These are phyloP conservation scores for Hyphopichia buzzinii DNA, from an alignment of 1,139 yeast genomes.

Conservation along the genomic window DNA sequence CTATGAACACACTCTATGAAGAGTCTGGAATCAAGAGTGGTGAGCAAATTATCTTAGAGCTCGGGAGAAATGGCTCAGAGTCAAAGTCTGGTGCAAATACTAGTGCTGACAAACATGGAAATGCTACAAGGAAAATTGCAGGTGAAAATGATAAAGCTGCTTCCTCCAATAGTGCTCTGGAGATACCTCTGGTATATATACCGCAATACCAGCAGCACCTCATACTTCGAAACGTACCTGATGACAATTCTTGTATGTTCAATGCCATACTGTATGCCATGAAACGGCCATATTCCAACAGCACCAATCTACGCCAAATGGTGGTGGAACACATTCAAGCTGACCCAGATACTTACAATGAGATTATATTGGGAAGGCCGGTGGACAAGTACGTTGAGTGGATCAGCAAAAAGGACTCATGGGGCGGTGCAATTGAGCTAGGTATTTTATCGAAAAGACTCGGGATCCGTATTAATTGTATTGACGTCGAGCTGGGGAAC, in stretches of 20 bases:
- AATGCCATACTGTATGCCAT: slow-evolving; percentile 62
- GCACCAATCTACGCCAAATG: slow-evolving; percentile 42
- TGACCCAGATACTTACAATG: slow-evolving; percentile 49
- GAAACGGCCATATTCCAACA: slow-evolving; percentile 19
- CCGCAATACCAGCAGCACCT: slow-evolving; percentile 24
- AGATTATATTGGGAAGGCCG: slow-evolving; percentile 58
- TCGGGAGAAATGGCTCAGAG: slow-evolving; percentile 4
- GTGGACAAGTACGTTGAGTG: slow-evolving; percentile 54
- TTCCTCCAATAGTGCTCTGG: slow-evolving; percentile 8
- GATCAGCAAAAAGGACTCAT: slow-evolving; percentile 60
- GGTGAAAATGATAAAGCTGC: slow-evolving; percentile 1
- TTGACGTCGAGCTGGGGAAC: slow-evolving; percentile 67
- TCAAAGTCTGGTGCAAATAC: not conserved
- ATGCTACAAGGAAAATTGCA: slow-evolving; percentile 5
- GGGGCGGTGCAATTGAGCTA: slow-evolving; percentile 89
- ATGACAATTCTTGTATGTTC: slow-evolving; percentile 80
- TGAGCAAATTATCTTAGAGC: slow-evolving; percentile 51
- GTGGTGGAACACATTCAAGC: slow-evolving; percentile 45
- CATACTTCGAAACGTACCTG: slow-evolving; percentile 62
- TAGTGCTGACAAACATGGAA: not conserved
- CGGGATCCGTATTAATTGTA: slow-evolving; percentile 53
- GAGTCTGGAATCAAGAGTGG: slow-evolving; percentile 50
- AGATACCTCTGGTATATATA: slow-evolving; percentile 29
- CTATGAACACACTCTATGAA: slow-evolving; percentile 28
- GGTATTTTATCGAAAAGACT: slow-evolving; percentile 60